A percentile compares a stretch with the other conserved stretches of the same genome.
Conservation (phyloP, 139 green algal species). For the Chlorella sp. region DNA sequence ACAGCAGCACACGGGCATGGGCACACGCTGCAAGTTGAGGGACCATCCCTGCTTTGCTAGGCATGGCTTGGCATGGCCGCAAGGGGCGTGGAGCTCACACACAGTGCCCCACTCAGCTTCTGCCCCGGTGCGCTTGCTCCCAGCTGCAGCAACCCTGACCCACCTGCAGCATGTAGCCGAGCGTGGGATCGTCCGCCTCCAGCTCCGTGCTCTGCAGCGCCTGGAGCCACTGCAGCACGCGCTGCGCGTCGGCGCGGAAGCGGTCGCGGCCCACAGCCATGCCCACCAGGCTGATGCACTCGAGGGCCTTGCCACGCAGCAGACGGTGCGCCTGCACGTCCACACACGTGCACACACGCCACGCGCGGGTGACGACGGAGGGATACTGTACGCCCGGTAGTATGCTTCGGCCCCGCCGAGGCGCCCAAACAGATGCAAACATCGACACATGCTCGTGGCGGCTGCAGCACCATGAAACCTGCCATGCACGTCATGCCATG, state of each 20-base stretch:
- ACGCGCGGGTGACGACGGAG: no score
- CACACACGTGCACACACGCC: no score
- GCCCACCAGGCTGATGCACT: constrained; percentile 95
- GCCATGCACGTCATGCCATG: no score
- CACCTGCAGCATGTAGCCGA: constrained; percentile 84
- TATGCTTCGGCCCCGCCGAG: no score
- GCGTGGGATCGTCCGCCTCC: constrained; percentile 69
- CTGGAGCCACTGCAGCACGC: constrained; percentile 71
- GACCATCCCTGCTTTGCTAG: not conserved
- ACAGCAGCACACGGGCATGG: not conserved
- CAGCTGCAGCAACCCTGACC: not conserved
- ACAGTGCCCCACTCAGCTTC: no score
- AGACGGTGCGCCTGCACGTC: constrained; percentile 43
- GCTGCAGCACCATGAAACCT: no score
- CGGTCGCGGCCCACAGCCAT: constrained; percentile 94
- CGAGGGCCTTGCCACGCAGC: constrained; percentile 91
- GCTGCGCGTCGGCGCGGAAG: constrained; percentile 76
- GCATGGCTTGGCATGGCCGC: no score
- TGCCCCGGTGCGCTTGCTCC: no score
- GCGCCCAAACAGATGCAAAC: no score
- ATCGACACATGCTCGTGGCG: no score
- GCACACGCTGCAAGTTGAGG: not conserved
- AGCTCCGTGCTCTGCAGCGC: constrained; percentile 42
- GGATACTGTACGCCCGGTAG: no score
- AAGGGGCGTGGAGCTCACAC: no score